Evolutionary conservation across 768 basidiomycete species (phyloP).

Genomic region (Sarcomyxa edulis): DNA sequence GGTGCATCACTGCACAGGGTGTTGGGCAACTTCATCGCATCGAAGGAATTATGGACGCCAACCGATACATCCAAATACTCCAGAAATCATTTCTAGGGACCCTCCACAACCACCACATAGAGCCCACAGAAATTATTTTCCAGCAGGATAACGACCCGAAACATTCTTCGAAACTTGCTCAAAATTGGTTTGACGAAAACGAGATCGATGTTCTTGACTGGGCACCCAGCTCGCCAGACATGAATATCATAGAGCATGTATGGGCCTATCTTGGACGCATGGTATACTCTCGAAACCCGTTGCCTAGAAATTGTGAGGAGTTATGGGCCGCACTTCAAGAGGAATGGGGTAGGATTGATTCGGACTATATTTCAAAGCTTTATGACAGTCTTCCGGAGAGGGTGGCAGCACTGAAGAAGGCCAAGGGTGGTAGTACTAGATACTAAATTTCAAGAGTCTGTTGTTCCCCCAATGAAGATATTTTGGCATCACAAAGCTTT

Average conservation of each 20-base stretch:
- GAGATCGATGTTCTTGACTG: slow-evolving; percentile 18
- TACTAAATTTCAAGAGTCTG: too few relatives aligned
- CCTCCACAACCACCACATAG: slow-evolving; percentile 13
- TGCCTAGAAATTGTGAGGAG: slow-evolving; percentile 6
- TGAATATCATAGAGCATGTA: slow-evolving; percentile 26
- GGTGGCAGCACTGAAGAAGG: slow-evolving; percentile 6
- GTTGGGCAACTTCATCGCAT: slow-evolving; percentile 22
- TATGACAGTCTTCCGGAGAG: slow-evolving; percentile 8
- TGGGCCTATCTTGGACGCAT: slow-evolving; percentile 24
- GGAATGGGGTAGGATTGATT: slow-evolving; percentile 7
- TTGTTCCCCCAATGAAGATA: too few relatives aligned
- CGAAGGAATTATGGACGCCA: slow-evolving; percentile 17
- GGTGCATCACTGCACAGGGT: slow-evolving; percentile 16
- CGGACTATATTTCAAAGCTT: slow-evolving; percentile 5
- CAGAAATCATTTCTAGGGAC: slow-evolving; percentile 14
- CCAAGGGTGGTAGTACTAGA: slow-evolving; percentile 8
- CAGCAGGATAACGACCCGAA: slow-evolving; percentile 22
- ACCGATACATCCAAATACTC: slow-evolving; percentile 20
- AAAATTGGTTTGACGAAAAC: slow-evolving; percentile 17
- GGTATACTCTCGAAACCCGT: not conserved
- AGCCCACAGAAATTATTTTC: slow-evolving; percentile 10
- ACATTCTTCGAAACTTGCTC: slow-evolving; percentile 17
- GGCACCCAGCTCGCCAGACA: slow-evolving; percentile 25
- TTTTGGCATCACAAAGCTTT: too few relatives aligned
- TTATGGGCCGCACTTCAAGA: slow-evolving; percentile 7